Conservation (phyloP, 1,139 yeast species). For the Wickerhamiella infanticola region DNA sequence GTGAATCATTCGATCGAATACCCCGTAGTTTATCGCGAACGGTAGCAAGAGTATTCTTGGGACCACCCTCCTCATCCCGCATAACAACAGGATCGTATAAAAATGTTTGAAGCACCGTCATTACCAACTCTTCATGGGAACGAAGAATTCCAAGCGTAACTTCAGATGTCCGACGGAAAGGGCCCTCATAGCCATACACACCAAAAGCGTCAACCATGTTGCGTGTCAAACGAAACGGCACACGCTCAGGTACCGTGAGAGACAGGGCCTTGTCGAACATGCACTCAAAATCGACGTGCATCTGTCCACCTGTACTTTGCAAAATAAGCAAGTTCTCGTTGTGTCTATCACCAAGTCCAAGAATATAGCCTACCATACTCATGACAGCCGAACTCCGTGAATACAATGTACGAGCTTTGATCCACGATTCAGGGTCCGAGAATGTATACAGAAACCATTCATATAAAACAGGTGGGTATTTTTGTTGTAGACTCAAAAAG, state of each 20-base stretch:
- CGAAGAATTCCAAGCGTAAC: conserved; percentile 63
- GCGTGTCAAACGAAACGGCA: conserved; percentile 82
- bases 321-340: conserved; percentile 77
- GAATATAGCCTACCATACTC: conserved; percentile 90
- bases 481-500: conserved; percentile 16
- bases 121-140: conserved; percentile 68
- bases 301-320: conserved; percentile 57
- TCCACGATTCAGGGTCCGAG: conserved; percentile 86
- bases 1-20: conserved; percentile 62
- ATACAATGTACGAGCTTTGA: conserved; percentile 56
- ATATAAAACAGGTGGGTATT: conserved; percentile 60
- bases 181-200: conserved; percentile 68
- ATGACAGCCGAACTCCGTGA: conserved; percentile 82
- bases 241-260: conserved; percentile 72
- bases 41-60: conserved; percentile 50
- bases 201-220: conserved; percentile 90
- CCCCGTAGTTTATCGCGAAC: conserved; percentile 78
- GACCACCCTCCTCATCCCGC: conserved; percentile 16
- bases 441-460: conserved; percentile 81
- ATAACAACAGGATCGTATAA: conserved; percentile 73
- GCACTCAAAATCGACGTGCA: conserved; percentile 96
- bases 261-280: conserved; percentile 59
- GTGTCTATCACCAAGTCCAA: conserved; percentile 84
- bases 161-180: conserved; percentile 74
- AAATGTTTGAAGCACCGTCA: conserved; percentile 86